Conservation (phyloP, 2,329 filamentous ascomycete species). For the Penicillium verrucosum region DNA sequence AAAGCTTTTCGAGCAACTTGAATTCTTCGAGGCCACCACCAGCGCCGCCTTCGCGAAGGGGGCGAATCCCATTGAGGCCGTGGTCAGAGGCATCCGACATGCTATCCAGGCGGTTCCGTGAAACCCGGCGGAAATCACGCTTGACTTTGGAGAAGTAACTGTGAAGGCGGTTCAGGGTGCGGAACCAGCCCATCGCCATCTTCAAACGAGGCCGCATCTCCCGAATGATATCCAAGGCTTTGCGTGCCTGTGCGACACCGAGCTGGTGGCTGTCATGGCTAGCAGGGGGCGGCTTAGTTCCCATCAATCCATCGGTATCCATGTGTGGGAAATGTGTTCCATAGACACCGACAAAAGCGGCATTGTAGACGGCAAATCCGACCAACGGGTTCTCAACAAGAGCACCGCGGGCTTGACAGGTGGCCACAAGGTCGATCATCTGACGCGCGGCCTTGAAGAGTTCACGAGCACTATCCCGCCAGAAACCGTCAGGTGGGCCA, state of each 20-base stretch:
- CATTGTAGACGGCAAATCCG: constrained; percentile 55
- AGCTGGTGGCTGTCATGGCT: constrained; percentile 27
- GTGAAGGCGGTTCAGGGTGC: constrained; percentile 43
- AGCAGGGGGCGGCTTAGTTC: constrained; percentile 27
- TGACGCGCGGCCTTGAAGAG: constrained; percentile 54
- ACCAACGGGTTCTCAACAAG: constrained; percentile 56
- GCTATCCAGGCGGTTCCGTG: constrained; percentile 31
- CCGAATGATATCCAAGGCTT: constrained; percentile 39
- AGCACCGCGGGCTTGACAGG: constrained; percentile 50
- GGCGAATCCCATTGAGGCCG: constrained; percentile 29
- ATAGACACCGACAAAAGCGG: constrained; percentile 52
- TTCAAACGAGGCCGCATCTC: constrained; percentile 41
- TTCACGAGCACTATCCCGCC: constrained; percentile 50
- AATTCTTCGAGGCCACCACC: constrained; percentile 39
- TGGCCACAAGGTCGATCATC: constrained; percentile 52
- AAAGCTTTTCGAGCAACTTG: constrained; percentile 42
- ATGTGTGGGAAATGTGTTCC: constrained; percentile 55
- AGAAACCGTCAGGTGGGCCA: constrained; percentile 48
- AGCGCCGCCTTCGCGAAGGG: constrained; percentile 32
- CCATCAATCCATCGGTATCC: constrained; percentile 52
- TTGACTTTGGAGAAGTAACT: constrained; percentile 42
- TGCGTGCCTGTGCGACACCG: constrained; percentile 36
- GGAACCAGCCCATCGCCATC: constrained; percentile 44
- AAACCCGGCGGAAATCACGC: constrained; percentile 36
- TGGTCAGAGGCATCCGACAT: constrained; percentile 29